Base-by-base conservation (phyloP, 306 rosid genomes). In the Gillenia trifoliata region DNA sequence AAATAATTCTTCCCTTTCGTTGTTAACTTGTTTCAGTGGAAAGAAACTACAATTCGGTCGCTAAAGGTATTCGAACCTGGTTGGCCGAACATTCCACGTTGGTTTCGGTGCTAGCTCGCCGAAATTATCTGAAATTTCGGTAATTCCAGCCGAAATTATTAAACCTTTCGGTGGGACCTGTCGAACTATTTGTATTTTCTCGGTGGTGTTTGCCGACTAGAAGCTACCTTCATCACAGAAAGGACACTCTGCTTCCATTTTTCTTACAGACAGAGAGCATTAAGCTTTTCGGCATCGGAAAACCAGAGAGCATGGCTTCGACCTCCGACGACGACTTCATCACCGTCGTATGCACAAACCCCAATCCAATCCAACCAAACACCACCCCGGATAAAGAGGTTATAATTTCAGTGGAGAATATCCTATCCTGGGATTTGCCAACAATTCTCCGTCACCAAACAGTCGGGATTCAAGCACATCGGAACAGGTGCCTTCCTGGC, bases 361-460 rank as follows among this genome's bases (percentile, higher is more conserved):
- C 85, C 11, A 59, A 77, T 59, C 80, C 72, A 16, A 57, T 75
- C 11, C 81, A 66, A 79, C 47, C 77, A 0, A 60, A 76, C 13
- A 16, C 78, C 34, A 19, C 56, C 38, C 40, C 47, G 52, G 72
- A 50, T 13, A 45, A n/a, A 68, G 83, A 87, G 63, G 66, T 77
- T 73, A 47, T 75, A 11, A 38, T 91, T 55, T 79, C 93, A 3
- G 71, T 86, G 56, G 0, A 55, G 20, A 79, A 88, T 55, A 77
- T 87, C 70, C 82, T 57, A 59, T 66, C 17, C 82, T 88, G 88
- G 92, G 85, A 91, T 82, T 72, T 84, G 22, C 61, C 71, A 13
- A 25, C 81, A 1, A 82, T 88, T 73, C 90, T 82, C 75, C 11
- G 52, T 66, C 78, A 47, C 60, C 80, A 23, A 8, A 84, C 82